Evolutionary conservation across 768 basidiomycete genomes (phyloP), one percentile per base, ranked within the genome.

Genomic region (Pleurotus citrinopileatus): DNA sequence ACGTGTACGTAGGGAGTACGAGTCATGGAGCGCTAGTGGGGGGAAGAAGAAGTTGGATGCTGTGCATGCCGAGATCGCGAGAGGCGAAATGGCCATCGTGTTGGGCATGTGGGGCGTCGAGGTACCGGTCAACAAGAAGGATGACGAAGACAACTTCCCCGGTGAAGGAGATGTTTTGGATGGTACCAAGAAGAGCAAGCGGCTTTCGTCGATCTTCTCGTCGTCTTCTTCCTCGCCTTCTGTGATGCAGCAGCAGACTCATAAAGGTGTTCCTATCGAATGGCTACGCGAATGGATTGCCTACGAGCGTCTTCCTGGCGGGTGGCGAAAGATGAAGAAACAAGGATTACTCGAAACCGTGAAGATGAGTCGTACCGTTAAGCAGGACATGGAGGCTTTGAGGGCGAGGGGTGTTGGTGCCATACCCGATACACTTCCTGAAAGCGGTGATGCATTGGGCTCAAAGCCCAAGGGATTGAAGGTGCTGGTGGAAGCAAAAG

Each of bases 81-180:
- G 84, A 2, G 86, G 84, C 15, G 86, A 88, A 67, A 82, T 87
- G 74, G 82, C 78, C 0, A 79, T 87, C 47, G 79, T 85, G 6
- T 68, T 86, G 12, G 83, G 81, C 0, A 71, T 87, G 4, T 82
- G 79, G 73, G 75, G 75, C 57, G 63, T 60, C 7, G 40, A 34
- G 22, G 36, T 36, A 37, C 42, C 20, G 32, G 32, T n/a, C 12
- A 27, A 45, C 20, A 29, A 36, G 47, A 25, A 32, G 47, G 29
- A 36, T 8, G 28, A 4, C 9, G 48, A 25, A 8, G 45, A 46
- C 23, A 50, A 36, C 15, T 50, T 50, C 32, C 48, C 32, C 1
- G 48, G 48, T 0, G 48, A 36, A 6, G 48, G 48, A 2, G 20
- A 37, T 4, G 34, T 37, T 1, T 17, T 50, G 1, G 48, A 32